These are phyloP conservation scores for Beauveria varroae DNA, from an alignment of 2,329 filamentous ascomycete genomes.

Conservation along the genomic window DNA sequence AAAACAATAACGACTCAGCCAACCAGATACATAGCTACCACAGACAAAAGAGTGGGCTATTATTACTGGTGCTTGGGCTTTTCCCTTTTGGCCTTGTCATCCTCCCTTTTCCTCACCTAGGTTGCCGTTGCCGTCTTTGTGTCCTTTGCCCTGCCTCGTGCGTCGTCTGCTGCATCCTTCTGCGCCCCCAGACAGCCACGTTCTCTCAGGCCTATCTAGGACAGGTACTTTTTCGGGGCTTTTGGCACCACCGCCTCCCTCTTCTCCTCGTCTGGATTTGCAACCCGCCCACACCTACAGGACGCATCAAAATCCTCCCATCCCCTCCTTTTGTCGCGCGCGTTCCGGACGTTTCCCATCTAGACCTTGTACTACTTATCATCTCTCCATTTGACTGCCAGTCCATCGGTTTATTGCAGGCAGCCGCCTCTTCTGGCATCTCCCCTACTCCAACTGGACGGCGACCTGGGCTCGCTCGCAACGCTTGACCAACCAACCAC, in stretches of 20 bases:
- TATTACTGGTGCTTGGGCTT: not conserved
- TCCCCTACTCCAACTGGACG: not conserved
- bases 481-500: not conserved
- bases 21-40: not conserved
- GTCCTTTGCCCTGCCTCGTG: not conserved
- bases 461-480: not conserved
- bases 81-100: too few species aligned
- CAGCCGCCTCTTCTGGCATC: not conserved
- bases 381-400: slow-evolving; percentile 10
- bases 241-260: not conserved
- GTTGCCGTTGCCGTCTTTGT: not conserved
- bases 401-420: not conserved
- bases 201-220: not conserved
- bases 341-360: slow-evolving; percentile 1
- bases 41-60: not conserved
- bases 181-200: not conserved
- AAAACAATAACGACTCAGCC: not conserved
- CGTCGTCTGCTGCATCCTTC: not conserved
- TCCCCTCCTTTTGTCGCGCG: slow-evolving; percentile 14
- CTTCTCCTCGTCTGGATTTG: slow-evolving; percentile 1
- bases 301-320: slow-evolving; percentile 6
- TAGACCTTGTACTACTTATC: slow-evolving; percentile 7
- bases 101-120: not conserved
- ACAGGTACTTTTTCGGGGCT: too few species aligned
- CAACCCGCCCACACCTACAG: slow-evolving; percentile 1